Evolutionary conservation across 306 rosid species (phyloP).

Genomic region (Ochetophila trinervis): DNA sequence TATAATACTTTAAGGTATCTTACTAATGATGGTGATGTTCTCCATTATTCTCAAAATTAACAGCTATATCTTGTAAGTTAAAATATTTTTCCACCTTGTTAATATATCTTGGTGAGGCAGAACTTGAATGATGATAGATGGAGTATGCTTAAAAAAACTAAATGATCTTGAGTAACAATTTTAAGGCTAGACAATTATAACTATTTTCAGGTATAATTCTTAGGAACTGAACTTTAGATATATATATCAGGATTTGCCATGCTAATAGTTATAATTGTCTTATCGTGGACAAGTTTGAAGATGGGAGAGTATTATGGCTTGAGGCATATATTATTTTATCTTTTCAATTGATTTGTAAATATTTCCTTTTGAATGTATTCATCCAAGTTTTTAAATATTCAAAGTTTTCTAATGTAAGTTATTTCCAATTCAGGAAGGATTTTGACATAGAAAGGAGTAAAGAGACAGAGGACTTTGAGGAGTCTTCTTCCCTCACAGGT

Average conservation of each 20-base stretch:
- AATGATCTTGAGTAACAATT: background rate
- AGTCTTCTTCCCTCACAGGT: constrained; percentile 30
- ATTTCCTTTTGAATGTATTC: background rate
- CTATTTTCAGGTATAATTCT: too few relatives aligned
- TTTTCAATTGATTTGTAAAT: background rate
- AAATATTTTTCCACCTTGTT: background rate
- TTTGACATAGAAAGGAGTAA: constrained; percentile 66
- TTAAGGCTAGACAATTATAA: too few relatives aligned
- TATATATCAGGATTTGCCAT: too few relatives aligned
- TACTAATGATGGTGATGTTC: too few relatives aligned
- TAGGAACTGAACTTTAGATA: too few relatives aligned
- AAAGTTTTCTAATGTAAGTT: background rate
- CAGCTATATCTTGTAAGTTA: too few relatives aligned
- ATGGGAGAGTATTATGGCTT: background rate
- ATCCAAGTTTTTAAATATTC: background rate
- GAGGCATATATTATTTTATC: background rate
- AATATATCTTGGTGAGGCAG: background rate
- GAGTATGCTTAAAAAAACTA: background rate
- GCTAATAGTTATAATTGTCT: too few relatives aligned
- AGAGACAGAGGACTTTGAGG: constrained; percentile 51
- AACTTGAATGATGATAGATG: background rate
- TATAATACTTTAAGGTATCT: too few relatives aligned
- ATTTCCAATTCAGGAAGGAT: constrained; percentile 58
- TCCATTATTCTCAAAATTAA: too few relatives aligned
- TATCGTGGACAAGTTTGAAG: too few relatives aligned